A percentile compares a stretch with the other conserved stretches of the same genome.
These are phyloP conservation scores for Plasmodium gonderi DNA, from an alignment of 169 alveolate genomes.

Conservation along the genomic window DNA sequence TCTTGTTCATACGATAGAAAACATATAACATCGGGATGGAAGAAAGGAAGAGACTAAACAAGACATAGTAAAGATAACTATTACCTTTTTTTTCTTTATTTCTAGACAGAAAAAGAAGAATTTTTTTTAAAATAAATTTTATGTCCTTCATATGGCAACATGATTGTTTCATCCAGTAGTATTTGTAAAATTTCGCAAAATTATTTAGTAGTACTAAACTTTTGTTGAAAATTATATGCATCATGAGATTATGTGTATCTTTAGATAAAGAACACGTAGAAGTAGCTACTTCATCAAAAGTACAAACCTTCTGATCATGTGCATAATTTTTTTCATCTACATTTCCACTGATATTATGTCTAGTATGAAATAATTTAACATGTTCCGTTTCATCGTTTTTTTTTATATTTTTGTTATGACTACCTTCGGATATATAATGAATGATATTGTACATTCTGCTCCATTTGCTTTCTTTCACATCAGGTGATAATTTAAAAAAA, in stretches of 20 bases:
- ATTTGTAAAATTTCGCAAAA: constrained; percentile 18
- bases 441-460: too few species aligned
- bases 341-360: too few species aligned
- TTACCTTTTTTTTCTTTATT: constrained; percentile 8
- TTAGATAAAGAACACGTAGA: not conserved
- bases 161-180: not conserved
- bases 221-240: constrained; percentile 18
- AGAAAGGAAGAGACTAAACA: constrained; percentile 16
- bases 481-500: not conserved
- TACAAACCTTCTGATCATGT: too few species aligned
- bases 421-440: too few species aligned
- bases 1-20: not conserved
- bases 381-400: too few species aligned
- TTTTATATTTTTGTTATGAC: too few species aligned
- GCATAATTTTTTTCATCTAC: not conserved
- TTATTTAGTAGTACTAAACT: not conserved
- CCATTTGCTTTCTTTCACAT: not conserved
- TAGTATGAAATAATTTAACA: too few species aligned
- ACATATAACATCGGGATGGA: not conserved
- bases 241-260: not conserved
- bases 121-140: constrained; percentile 8
- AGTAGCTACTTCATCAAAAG: not conserved
- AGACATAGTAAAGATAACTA: constrained; percentile 25
- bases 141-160: constrained; percentile 8
- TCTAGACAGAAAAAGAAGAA: not conserved